Base-by-base conservation (phyloP, 495 filamentous ascomycete genomes). In the Neurospora sp. region DNA sequence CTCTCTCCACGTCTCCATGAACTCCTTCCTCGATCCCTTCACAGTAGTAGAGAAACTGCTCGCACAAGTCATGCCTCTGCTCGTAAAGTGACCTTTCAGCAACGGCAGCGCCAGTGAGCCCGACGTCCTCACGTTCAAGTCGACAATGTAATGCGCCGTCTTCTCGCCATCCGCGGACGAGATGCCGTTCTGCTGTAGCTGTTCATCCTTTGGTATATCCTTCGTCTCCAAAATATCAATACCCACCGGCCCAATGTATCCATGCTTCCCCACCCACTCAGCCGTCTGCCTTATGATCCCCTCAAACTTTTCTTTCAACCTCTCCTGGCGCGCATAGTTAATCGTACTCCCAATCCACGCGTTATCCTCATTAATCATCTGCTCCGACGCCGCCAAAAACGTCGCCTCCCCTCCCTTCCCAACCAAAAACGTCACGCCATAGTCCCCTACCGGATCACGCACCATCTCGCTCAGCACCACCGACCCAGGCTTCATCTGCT, bases 111-210 rank as follows among this genome's bases (percentile, higher is more conserved):
- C 46, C 27, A 82, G 42, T 3, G 75, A 79, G 6, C 81, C 81
- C 35, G 77, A 79, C 18, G 81, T 80, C 37, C 81, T 72, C 20
- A 78, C 81, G 48, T 83, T 83, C 41, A 83, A 46, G 37, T 82
- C 81, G 27, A 83, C 79, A 18, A 82, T 76, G 16, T 77, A 72
- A 89, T 74, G 73, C 71, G 27, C 70, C 35, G 72, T 69, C 10
- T 27, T 37, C 41, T 70, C 72, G 10, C 73, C 75, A 16, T 48
- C 73, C 6, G 39, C 72, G 0, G 12, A 48, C 14, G 54, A 66
- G 7, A 18, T 27, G 23, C 54, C 54, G 14, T 18, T 66, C 14
- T 4, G 1, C 14, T 66, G 54, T 35, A 66, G 27, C 11, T 18
- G 23, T 18, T 35, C 54, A 18, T 18, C 14, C 27, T 9, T 16